Conservation (phyloP, 257 asterid species). For the Solanum virginianum region DNA sequence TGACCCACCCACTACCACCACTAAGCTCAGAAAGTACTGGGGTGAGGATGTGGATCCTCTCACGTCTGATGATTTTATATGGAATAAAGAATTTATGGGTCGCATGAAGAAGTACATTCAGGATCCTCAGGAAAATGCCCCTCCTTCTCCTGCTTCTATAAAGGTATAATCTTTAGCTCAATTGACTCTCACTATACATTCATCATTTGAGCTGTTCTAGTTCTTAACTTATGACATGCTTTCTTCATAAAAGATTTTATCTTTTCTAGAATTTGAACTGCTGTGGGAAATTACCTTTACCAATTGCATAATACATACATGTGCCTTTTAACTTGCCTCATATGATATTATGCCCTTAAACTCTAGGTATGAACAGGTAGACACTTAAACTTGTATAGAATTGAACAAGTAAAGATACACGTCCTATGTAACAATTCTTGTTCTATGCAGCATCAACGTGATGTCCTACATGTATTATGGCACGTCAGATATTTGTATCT, state of each 20-base stretch:
- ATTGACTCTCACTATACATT: background rate
- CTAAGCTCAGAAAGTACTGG: constrained; percentile 92
- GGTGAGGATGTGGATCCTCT: constrained; percentile 86
- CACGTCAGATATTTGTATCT: too few species aligned
- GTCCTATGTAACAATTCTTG: too few species aligned
- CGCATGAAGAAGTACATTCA: constrained; percentile 62
- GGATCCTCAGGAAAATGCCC: constrained; percentile 27
- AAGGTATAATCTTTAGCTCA: constrained; percentile 24
- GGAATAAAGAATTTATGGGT: constrained; percentile 91
- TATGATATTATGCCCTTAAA: too few species aligned
- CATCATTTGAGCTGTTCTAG: background rate
- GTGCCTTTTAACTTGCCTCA: too few species aligned
- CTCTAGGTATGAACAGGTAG: too few species aligned
- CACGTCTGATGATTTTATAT: constrained; percentile 60
- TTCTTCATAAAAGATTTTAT: background rate
- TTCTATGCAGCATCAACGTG: too few species aligned
- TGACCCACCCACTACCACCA: constrained; percentile 56
- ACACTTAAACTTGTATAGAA: too few species aligned
- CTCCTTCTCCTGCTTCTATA: constrained; percentile 4
- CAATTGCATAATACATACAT: too few species aligned
- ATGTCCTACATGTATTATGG: too few species aligned
- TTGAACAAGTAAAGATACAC: too few species aligned
- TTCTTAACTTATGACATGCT: background rate
- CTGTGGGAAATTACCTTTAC: background rate
- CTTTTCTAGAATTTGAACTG: background rate